A percentile compares a stretch with the other conserved stretches of the same genome.
Evolutionary conservation across 495 filamentous ascomycete species (phyloP).

Genomic region (Pyrenula massariospora): DNA sequence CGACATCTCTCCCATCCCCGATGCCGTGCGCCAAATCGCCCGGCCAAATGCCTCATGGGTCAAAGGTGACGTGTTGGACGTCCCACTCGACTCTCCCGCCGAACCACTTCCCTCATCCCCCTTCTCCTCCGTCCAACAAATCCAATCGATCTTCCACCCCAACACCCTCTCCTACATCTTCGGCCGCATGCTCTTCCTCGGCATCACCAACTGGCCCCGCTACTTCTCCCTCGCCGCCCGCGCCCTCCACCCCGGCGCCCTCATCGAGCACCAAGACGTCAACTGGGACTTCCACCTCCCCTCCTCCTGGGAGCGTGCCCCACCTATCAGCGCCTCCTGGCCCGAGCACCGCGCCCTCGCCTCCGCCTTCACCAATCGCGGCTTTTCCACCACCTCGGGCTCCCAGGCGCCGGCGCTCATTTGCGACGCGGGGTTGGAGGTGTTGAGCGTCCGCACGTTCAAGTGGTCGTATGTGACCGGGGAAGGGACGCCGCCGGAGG

Average conservation of each 20-base stretch:
- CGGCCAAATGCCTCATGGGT: slow-evolving; percentile 3
- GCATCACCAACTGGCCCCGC: slow-evolving; percentile 3
- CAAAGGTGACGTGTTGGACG: slow-evolving; percentile 6
- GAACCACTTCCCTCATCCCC: not conserved
- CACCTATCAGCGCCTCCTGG: slow-evolving; percentile 6
- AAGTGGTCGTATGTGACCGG: slow-evolving; percentile 2
- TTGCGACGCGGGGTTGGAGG: slow-evolving; percentile 3
- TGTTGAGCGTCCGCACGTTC: slow-evolving; percentile 2
- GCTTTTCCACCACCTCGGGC: slow-evolving; percentile 3
- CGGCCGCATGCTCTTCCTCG: slow-evolving; percentile 7
- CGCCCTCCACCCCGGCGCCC: slow-evolving; percentile 1
- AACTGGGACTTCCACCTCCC: slow-evolving; percentile 5
- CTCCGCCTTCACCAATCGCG: not conserved
- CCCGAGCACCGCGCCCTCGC: slow-evolving; percentile 3
- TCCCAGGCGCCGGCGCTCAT: slow-evolving; percentile 4
- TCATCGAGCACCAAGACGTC: slow-evolving; percentile 7
- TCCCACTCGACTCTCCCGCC: not conserved
- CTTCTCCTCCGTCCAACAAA: no score
- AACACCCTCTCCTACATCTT: slow-evolving; percentile 4
- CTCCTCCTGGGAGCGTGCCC: not conserved
- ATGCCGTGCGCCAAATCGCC: not conserved
- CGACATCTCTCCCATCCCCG: slow-evolving; percentile 6
- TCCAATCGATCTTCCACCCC: slow-evolving; percentile 1
- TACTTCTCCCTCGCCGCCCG: not conserved
- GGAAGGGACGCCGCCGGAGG: slow-evolving; percentile 2